Evolutionary conservation across 2,329 filamentous ascomycete genomes (phyloP), one percentile per base, ranked within the genome.

Genomic region (Aspergillus sp.): DNA sequence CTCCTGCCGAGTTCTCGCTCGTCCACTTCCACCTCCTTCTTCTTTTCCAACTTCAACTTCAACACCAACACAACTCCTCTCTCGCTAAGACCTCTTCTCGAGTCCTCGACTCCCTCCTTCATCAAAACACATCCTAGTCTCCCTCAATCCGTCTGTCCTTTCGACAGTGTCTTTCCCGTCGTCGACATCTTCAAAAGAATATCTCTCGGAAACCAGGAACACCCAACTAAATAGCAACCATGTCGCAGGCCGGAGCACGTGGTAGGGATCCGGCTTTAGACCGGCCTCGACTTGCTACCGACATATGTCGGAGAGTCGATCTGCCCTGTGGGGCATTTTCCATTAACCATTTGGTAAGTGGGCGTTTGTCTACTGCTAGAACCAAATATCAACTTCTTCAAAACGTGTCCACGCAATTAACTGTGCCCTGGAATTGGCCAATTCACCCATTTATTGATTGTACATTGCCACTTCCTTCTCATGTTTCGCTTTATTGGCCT

Each of bases 281-380:
- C 17, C 41, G 47, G 21, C 63, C 62, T 4, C 57, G 48, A 21
- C 47, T 64, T 6, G 21, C 35, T 3, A 68, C 66, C 0, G 67
- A 69, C 33, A 63, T 60, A 52, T 69, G 64, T 24, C 56, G 48
- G 17, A 68, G 69, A 33, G 41, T 70, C 3, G 68, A 70, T 45
- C 44, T 70, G 45, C 66, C 67, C 1, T 23, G 62, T 37, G 59
- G 55, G 0, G 67, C 67, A 12, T 70, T 61, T 54, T 43, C 55
- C 2, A 37, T 69, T 7, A 64, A 69, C 33, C 58, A 67, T 37
- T 15, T 63, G 59, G 68, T 69, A 66, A 62, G 67, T 66, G 23
- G 12, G 12, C 35, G 33, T 58, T 55, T 27, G 33, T 21, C 60
- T 47, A 19, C 35, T 23, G 27, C 15, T 43, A 24, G 27, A 48